A percentile compares a stretch with the other conserved stretches of the same genome.
Evolutionary conservation across 192 early-diverging fungal genomes (phyloP).

Genomic region (Entrophospora sp.): DNA sequence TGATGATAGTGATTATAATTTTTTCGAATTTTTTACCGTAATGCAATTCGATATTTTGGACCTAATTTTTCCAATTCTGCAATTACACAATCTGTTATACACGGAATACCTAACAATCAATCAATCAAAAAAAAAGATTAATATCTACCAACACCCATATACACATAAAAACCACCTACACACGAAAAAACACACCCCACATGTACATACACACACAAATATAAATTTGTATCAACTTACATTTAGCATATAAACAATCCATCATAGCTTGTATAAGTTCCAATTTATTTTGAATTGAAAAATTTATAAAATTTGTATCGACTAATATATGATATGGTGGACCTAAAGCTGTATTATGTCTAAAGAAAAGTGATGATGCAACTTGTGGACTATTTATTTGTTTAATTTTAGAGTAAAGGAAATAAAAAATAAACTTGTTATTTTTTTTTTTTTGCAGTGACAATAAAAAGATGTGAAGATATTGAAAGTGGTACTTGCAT

Average conservation of each 20-base stretch:
- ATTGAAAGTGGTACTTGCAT: constrained; percentile 45
- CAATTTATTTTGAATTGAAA: constrained; percentile 97
- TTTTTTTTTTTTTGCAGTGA: neutral
- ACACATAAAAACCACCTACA: too few relatives aligned
- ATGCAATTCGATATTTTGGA: constrained; percentile 88
- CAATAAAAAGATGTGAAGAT: neutral
- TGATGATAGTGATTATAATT: neutral
- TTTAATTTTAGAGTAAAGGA: too few relatives aligned
- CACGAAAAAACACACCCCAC: too few relatives aligned
- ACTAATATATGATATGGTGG: constrained; percentile 95
- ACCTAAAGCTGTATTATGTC: constrained; percentile 88
- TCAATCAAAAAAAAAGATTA: neutral
- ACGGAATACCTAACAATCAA: constrained; percentile 60
- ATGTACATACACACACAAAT: too few relatives aligned
- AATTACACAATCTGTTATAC: constrained; percentile 97
- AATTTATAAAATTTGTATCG: constrained; percentile 99
- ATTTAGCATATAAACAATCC: constrained; percentile 98
- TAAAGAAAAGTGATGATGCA: constrained; percentile 92
- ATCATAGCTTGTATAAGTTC: constrained; percentile 96
- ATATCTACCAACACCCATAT: too few relatives aligned
- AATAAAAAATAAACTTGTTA: neutral
- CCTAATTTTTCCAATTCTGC: constrained; percentile 98
- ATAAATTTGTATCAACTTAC: too few relatives aligned
- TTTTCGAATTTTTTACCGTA: constrained; percentile 42
- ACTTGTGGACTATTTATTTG: constrained; percentile 80